Percentiles rank a stretch among this genome's conserved stretches.
These are phyloP conservation scores for Lasiosphaeria miniovina DNA, from an alignment of 495 filamentous ascomycete genomes.

Conservation along the genomic window DNA sequence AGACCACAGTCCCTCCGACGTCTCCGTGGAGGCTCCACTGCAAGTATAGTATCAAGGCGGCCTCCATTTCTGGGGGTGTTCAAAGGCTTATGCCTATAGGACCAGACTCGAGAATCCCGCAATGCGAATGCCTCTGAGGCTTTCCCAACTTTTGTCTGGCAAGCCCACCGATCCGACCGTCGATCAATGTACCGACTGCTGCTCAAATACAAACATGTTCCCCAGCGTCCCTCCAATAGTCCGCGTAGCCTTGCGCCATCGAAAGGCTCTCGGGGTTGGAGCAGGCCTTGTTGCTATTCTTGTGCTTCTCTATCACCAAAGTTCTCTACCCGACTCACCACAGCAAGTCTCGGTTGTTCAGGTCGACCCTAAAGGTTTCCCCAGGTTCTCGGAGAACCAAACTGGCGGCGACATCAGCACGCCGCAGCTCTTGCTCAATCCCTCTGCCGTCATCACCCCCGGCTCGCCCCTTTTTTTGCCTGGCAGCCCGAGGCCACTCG, in stretches of 20 bases:
- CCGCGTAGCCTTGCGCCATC: slow-evolving; percentile 7
- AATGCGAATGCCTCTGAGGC: background rate
- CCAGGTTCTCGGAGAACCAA: background rate
- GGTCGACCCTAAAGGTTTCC: slow-evolving; percentile 2
- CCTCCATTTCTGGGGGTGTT: too few relatives aligned
- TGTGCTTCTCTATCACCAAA: background rate
- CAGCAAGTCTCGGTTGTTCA: slow-evolving; percentile 1
- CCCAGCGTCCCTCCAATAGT: background rate
- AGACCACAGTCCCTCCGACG: background rate
- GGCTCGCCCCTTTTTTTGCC: slow-evolving; percentile 11
- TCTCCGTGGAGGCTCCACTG: background rate
- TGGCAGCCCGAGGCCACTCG: slow-evolving; percentile 43
- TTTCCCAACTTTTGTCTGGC: background rate
- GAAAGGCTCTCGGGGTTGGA: slow-evolving; percentile 4
- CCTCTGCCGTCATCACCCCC: slow-evolving; percentile 1
- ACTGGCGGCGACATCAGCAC: background rate
- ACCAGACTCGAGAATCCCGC: background rate
- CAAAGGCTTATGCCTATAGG: background rate
- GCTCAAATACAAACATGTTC: slow-evolving; percentile 4
- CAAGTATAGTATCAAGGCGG: background rate
- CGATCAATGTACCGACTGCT: too few relatives aligned
- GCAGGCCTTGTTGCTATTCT: background rate
- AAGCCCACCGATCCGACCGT: background rate
- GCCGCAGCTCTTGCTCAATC: background rate
- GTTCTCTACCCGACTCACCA: background rate